Conservation (phyloP, 148 eudicot species). For the Camellia sinensis region DNA sequence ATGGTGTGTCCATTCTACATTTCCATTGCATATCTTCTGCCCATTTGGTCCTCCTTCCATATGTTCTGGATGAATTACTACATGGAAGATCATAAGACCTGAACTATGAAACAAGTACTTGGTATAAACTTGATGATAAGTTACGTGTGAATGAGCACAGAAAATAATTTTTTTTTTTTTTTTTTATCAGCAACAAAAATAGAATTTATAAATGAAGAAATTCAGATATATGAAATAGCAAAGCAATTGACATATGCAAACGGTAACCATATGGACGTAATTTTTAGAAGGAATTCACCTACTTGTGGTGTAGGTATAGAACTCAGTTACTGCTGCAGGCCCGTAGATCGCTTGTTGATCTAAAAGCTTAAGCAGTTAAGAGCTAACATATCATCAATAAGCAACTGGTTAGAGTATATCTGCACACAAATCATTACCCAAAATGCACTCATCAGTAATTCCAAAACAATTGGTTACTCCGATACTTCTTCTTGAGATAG, state of each 20-base stretch:
- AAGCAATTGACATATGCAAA: neutral
- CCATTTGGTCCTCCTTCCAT: neutral
- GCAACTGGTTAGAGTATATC: neutral
- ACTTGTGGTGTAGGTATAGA: neutral
- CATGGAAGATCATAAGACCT: neutral
- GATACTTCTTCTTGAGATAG: slow-evolving; percentile 62
- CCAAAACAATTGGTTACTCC: slow-evolving; percentile 89
- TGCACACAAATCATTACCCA: neutral
- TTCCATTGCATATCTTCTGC: neutral
- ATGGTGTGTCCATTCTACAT: neutral
- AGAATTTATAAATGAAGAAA: too few relatives aligned
- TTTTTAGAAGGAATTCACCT: neutral
- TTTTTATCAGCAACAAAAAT: too few relatives aligned
- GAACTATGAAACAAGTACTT: neutral
- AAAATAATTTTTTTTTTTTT: too few relatives aligned
- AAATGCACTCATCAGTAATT: slow-evolving; percentile 54
- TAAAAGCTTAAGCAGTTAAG: neutral
- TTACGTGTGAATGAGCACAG: neutral
- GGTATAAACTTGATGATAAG: neutral
- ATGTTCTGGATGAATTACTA: neutral
- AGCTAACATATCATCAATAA: neutral
- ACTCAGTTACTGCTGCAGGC: neutral
- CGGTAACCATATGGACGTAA: neutral
- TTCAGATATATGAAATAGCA: too few relatives aligned
- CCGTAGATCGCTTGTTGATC: neutral